These are phyloP conservation scores for Taiwanofungus camphoratus DNA, from an alignment of 1,284 basidiomycete genomes.

Conservation along the genomic window DNA sequence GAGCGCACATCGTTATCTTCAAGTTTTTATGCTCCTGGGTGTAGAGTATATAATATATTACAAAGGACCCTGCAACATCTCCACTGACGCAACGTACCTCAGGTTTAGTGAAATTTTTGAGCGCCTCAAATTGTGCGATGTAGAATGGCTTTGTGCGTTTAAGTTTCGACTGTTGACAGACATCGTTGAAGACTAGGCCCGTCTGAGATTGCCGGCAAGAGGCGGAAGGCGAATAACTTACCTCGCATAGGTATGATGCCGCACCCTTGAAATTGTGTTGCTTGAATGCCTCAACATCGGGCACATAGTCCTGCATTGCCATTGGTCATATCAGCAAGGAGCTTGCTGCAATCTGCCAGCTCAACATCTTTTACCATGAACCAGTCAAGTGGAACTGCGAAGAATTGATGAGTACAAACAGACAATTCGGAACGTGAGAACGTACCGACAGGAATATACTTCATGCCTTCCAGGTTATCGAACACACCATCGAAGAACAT, in stretches of 20 bases:
- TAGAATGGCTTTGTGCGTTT: slow-evolving; percentile 59
- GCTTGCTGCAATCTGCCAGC: not conserved
- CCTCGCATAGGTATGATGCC: slow-evolving; percentile 47
- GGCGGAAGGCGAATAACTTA: slow-evolving; percentile 18
- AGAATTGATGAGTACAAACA: slow-evolving; percentile 11
- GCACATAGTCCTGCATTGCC: slow-evolving; percentile 32
- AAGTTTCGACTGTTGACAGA: slow-evolving; percentile 46
- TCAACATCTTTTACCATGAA: slow-evolving; percentile 29
- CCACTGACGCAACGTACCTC: slow-evolving; percentile 33
- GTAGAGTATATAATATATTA: slow-evolving; percentile 1
- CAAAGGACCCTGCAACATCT: not conserved
- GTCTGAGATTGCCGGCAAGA: not conserved
- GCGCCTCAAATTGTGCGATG: slow-evolving; percentile 52
- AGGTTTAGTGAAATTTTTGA: slow-evolving; percentile 48
- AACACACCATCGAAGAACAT: slow-evolving; percentile 58
- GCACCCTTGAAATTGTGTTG: slow-evolving; percentile 35
- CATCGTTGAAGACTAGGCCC: not conserved
- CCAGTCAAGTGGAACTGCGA: slow-evolving; percentile 28
- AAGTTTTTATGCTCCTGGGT: slow-evolving; percentile 56
- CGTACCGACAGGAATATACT: slow-evolving; percentile 49
- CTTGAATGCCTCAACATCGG: slow-evolving; percentile 37
- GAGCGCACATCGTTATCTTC: slow-evolving; percentile 73
- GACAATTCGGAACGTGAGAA: too few species aligned
- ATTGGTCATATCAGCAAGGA: not conserved
- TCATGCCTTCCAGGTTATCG: slow-evolving; percentile 61